Evolutionary conservation across 257 asterid genomes (phyloP).

Genomic region (Linderniella brevidens): DNA sequence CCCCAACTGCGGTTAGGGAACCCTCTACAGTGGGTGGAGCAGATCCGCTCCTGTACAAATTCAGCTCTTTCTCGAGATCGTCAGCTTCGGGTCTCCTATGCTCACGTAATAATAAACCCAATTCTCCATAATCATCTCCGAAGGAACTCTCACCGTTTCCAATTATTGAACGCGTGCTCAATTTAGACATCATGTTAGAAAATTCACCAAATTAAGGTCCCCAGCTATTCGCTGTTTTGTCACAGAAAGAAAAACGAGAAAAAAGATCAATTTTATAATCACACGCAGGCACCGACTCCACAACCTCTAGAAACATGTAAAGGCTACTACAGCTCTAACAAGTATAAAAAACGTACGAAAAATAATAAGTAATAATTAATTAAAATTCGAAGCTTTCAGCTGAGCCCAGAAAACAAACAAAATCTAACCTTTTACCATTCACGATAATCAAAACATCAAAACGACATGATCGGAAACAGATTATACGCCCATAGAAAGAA

Average conservation of each 20-base stretch:
- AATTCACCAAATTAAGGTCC: too few relatives aligned
- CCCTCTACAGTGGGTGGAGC: constrained; percentile 87
- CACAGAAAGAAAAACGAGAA: not conserved
- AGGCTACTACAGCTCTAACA: constrained; percentile 4
- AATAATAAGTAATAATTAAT: too few relatives aligned
- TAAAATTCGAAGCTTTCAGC: too few relatives aligned
- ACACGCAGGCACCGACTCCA: too few relatives aligned
- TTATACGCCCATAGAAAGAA: constrained; percentile 9
- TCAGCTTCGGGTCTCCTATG: constrained; percentile 41
- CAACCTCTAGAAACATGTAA: constrained; percentile 5
- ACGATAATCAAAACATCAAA: constrained; percentile 5
- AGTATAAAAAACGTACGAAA: too few relatives aligned
- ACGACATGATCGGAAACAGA: constrained; percentile 15
- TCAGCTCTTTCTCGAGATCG: constrained; percentile 63
- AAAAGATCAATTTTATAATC: too few relatives aligned
- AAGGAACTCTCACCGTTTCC: constrained; percentile 41
- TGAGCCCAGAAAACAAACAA: constrained; percentile 1
- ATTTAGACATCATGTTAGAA: constrained; percentile 36
- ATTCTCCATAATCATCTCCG: constrained; percentile 58
- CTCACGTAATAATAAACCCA: constrained; percentile 43
- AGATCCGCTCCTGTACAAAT: constrained; percentile 67
- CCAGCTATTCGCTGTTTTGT: constrained; percentile 5
- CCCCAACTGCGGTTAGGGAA: constrained; percentile 58
- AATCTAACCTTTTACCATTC: too few relatives aligned
- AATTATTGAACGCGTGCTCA: constrained; percentile 44